Base-by-base conservation (phyloP, 306 rosid genomes). In the Vachellia collinsii region DNA sequence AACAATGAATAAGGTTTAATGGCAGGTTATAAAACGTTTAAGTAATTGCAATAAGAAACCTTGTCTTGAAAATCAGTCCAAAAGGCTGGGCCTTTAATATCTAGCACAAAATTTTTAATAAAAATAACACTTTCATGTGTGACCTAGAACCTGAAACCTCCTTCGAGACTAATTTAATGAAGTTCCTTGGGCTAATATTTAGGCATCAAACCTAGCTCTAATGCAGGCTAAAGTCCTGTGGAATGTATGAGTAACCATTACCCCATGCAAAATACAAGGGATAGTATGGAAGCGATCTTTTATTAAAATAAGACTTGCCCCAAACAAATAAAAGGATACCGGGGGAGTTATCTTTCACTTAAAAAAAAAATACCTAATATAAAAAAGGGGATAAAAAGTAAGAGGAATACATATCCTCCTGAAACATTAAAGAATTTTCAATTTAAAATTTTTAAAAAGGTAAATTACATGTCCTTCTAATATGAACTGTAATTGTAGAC, bases 131-230 rank as follows among this genome's bases (percentile, higher is more conserved):
- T 23, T 7, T 61, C 72, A 37, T 6, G 17, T 58, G 5, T 19
- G 39, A 19, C 71, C 22, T 25, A 42, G 43, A 76, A 76, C 7
- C 79, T 43, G 17, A 76, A 25, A 51, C 50, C 65, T 77, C n/a
- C 41, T 38, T 11, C 13, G 44, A 61, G 46, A 62, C 66, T 61
- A 72, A 79, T 43, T 58, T 70, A 56, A 44, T 19, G 5, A n/a
- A 67, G 4, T n/a, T 34, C 64, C 19, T 42, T 7, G 11, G 64
- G 10, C 46, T 59, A 79, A 20, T 71, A 34, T 43, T 16, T 16
- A 61, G 4, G 54, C 25, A 38, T 48, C 38, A 72, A 51, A 62
- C 42, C 51, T 72, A 62, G 42, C 59, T 53, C 23, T 78, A 29
- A 29, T 20, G 25, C 19, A 44, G 53, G 23, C 67, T 23, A 70